Evolutionary conservation across 495 filamentous ascomycete species (phyloP), one percentile per base, ranked within the genome.

Genomic region (Penicillium coffeae): DNA sequence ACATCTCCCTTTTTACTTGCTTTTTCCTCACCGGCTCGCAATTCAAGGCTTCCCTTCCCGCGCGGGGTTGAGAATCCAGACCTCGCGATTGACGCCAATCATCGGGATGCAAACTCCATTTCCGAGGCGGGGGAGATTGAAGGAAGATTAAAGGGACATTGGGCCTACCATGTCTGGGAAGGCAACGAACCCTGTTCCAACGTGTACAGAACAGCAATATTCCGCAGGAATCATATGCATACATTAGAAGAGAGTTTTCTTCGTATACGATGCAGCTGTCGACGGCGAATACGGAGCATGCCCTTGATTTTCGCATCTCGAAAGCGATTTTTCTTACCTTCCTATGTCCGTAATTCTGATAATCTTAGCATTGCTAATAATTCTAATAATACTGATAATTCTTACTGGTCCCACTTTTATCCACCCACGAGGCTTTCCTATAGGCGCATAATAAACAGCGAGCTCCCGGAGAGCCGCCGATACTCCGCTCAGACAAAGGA

Each of bases 11-110:
- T 32, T 19, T 38, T 38, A 12, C 18, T 19, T 21, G 37, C 13
- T 38, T 54, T 42, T 42, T 25, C 33, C 37, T 56, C 53, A 56
- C 53, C 53, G 53, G 53, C 39, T 30, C 25, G 10, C 5, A 30
- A 30, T 10, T 30, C 10, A 30, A 30, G 42, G 25, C 34, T 45
- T 45, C 45, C 42, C 27, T 55, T 63, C 62, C 64, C 60, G 61
- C 60, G 66, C 66, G 60, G 63, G 62, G 68, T 42, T 58, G 61
- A 66, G 60, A 58, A 51, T 21, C 38, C 35, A 25, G 18, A 34
- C 40, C 30, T 32, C 34, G 10, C 8, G 14, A 42, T 36, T 9
- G 19, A 38, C 44, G 38, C 66, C 68, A 71, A 71, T 71, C 62
- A 68, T 8, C 20, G 54, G 41, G 19, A n/a, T 14, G 42, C 13